Percentiles rank a stretch among this genome's conserved stretches.
Conservation (phyloP, 2,329 filamentous ascomycete species). For the Fusarium avenaceum region DNA sequence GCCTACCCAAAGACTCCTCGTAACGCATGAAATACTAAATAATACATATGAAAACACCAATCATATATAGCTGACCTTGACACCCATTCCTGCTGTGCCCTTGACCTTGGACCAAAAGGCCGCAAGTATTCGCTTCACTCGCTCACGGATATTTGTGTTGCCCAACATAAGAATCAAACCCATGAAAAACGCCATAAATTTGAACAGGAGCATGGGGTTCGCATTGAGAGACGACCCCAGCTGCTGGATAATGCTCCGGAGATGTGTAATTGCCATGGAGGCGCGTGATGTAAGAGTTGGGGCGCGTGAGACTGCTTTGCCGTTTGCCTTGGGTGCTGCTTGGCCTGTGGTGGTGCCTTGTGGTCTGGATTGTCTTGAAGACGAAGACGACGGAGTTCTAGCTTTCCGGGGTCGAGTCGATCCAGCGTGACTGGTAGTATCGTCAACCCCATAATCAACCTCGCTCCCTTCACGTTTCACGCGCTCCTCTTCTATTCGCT, state of each 20-base stretch:
- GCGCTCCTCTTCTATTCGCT: conserved; percentile 68
- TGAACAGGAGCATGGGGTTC: conserved; percentile 70
- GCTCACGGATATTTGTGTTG: conserved; percentile 79
- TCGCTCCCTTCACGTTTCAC: conserved; percentile 67
- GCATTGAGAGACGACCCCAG: conserved; percentile 64
- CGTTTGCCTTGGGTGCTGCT: conserved; percentile 42
- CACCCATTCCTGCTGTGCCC: conserved; percentile 92
- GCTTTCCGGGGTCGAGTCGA: conserved; percentile 53
- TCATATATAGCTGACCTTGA: conserved; percentile 96
- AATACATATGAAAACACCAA: conserved; percentile 43
- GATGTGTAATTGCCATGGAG: conserved; percentile 65
- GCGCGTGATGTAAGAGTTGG: conserved; percentile 63
- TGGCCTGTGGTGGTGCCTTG: conserved; percentile 45
- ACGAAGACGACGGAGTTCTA: conserved; percentile 53
- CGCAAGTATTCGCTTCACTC: conserved; percentile 76
- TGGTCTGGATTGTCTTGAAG: conserved; percentile 48
- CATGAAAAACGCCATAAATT: conserved; percentile 82
- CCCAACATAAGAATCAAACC: conserved; percentile 83
- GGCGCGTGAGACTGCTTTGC: conserved; percentile 48
- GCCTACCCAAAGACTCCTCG: conserved; percentile 48
- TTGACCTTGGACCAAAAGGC: conserved; percentile 84
- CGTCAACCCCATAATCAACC: conserved; percentile 77
- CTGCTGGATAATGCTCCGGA: conserved; percentile 65
- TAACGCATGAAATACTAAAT: conserved; percentile 47
- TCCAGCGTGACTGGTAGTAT: conserved; percentile 58